Percentiles rank a stretch among this genome's conserved stretches.
These are phyloP conservation scores for Ogataea populi-albae DNA, from an alignment of 805 yeast species.

Conservation along the genomic window DNA sequence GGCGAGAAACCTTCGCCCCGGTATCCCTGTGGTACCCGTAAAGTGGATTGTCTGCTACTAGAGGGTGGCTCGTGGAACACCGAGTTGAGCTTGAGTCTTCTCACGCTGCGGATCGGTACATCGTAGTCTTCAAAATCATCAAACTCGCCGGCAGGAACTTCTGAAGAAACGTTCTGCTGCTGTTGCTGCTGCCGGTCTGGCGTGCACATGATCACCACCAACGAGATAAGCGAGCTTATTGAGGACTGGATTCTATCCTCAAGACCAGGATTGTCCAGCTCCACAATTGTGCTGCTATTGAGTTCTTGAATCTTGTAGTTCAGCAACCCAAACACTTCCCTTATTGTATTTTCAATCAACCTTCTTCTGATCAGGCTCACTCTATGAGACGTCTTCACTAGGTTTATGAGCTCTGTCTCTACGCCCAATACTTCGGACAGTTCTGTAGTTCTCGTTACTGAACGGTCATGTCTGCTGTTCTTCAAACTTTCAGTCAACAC, in stretches of 20 bases:
- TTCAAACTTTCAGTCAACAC: constrained; percentile 1
- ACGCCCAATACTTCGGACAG: constrained; percentile 13
- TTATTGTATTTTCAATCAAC: constrained; percentile 12
- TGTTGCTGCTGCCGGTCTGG: too few species aligned
- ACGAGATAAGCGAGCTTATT: constrained; percentile 31
- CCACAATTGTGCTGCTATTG: constrained; percentile 9
- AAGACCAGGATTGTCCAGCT: constrained; percentile 23
- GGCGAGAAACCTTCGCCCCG: too few species aligned
- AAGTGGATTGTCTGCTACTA: too few species aligned
- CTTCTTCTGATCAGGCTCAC: constrained; percentile 12
- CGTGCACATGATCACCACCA: constrained; percentile 26
- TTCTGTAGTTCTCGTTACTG: constrained; percentile 2
- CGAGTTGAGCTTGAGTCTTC: constrained; percentile 3
- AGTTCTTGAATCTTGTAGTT: constrained; percentile 6
- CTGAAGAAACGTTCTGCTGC: constrained; percentile 3
- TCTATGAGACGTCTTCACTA: constrained; percentile 8
- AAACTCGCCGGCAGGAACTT: constrained; percentile 12
- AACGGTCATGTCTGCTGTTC: not conserved
- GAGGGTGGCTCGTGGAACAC: too few species aligned
- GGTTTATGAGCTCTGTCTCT: constrained; percentile 12
- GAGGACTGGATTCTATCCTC: constrained; percentile 33
- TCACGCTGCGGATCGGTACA: constrained; percentile 5
- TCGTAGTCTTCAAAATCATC: constrained; percentile 12
- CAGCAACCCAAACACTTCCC: constrained; percentile 16
- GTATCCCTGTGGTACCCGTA: too few species aligned